A percentile compares a stretch with the other conserved stretches of the same genome.
phyloP scores from a whole-genome alignment of 2,329 filamentous ascomycete genomes.

The Ploettnerulaceae sp. region DNA sequence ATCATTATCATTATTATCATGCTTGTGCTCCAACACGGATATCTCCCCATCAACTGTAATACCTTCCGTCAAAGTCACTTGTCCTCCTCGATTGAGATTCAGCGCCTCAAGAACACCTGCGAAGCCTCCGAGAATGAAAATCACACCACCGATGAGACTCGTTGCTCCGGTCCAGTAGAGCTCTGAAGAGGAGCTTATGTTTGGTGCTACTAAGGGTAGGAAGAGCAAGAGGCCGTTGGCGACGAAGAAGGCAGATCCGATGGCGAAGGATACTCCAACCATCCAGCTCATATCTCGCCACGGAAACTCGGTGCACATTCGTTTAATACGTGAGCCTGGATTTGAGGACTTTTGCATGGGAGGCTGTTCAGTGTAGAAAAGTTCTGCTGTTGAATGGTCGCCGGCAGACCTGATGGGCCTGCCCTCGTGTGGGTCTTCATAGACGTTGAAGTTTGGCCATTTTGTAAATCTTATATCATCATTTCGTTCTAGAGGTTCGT shows the following conservation, averaged over 20 bases:
- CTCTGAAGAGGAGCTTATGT: slow-evolving; percentile 12
- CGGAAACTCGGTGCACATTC: slow-evolving; percentile 22
- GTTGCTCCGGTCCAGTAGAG: slow-evolving; percentile 20
- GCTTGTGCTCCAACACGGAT: background rate
- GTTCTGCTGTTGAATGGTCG: slow-evolving; percentile 1
- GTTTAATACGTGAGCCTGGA: slow-evolving; percentile 10
- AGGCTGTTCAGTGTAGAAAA: slow-evolving; percentile 13
- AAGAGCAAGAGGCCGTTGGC: slow-evolving; percentile 24
- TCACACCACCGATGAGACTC: slow-evolving; percentile 16
- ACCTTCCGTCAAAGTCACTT: slow-evolving; percentile 14
- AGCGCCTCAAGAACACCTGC: slow-evolving; percentile 21
- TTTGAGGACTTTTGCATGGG: slow-evolving; percentile 3
- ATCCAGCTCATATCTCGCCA: slow-evolving; percentile 21
- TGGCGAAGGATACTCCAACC: slow-evolving; percentile 19
- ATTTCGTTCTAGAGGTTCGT: slow-evolving; percentile 8
- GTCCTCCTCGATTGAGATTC: slow-evolving; percentile 18
- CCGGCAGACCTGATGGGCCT: slow-evolving; percentile 1
- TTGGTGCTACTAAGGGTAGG: slow-evolving; percentile 18
- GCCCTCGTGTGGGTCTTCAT: slow-evolving; percentile 8
- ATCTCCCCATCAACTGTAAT: background rate
- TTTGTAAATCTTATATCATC: slow-evolving; percentile 8
- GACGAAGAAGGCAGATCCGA: slow-evolving; percentile 23
- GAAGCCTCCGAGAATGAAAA: slow-evolving; percentile 22
- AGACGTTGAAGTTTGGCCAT: slow-evolving; percentile 18
- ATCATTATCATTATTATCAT: too few relatives aligned